Evolutionary conservation across 139 green algal genomes (phyloP).

Genomic region (Chlorella vulgaris): DNA sequence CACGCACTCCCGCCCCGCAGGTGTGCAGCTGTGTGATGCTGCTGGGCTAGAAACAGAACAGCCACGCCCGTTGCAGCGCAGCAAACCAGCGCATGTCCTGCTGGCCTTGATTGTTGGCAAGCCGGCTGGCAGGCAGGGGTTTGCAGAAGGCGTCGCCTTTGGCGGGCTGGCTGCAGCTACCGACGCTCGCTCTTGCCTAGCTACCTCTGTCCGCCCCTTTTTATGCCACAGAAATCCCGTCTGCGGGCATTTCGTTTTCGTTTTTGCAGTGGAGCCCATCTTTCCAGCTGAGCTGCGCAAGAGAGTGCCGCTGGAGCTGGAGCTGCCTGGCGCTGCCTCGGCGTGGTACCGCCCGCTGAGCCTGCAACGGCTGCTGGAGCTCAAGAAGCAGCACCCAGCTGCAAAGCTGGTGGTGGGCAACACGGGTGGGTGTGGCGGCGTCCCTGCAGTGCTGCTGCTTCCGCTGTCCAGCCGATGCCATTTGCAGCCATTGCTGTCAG

Average conservation of each 20-base stretch:
- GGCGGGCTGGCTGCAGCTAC: background rate
- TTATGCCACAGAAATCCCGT: background rate
- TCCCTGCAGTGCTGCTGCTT: background rate
- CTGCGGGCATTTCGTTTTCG: background rate
- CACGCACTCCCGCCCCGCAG: constrained; percentile 13
- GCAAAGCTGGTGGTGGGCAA: constrained; percentile 92
- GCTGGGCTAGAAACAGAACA: too few relatives aligned
- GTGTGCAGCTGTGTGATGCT: background rate
- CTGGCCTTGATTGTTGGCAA: too few relatives aligned
- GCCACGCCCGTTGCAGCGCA: too few relatives aligned
- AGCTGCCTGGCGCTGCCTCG: constrained; percentile 43
- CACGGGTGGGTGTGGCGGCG: constrained; percentile 48
- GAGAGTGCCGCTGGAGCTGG: constrained; percentile 47
- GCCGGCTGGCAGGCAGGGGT: too few relatives aligned
- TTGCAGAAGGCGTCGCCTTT: background rate
- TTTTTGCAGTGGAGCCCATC: constrained; percentile 81
- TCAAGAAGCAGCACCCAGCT: constrained; percentile 66
- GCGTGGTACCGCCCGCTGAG: constrained; percentile 67
- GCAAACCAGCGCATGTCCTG: too few relatives aligned
- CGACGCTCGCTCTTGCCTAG: background rate
- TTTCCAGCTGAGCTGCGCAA: constrained; percentile 89
- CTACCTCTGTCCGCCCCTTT: background rate
- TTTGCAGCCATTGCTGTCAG: background rate
- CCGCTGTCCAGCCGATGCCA: background rate
- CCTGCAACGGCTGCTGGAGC: constrained; percentile 76